phyloP scores from a whole-genome alignment of 2,329 filamentous ascomycete species.

The Proliferodiscus dingleyae region DNA sequence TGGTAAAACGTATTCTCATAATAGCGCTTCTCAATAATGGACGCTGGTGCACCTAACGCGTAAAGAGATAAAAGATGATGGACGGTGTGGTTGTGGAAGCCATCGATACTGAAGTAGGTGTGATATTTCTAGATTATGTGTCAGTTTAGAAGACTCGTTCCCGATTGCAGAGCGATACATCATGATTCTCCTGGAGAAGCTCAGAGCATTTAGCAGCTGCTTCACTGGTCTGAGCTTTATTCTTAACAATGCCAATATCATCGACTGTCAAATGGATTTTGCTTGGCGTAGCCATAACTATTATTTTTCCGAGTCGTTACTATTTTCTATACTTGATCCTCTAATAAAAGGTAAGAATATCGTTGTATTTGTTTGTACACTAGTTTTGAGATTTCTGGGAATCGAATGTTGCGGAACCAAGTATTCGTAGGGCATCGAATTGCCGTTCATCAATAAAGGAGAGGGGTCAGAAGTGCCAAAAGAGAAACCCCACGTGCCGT shows the following conservation, averaged over 20 bases:
- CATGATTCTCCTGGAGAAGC: constrained; percentile 72
- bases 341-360: constrained; percentile 8
- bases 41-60: constrained; percentile 62
- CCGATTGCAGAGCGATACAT: too few species aligned
- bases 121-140: constrained; percentile 54
- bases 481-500: too few species aligned
- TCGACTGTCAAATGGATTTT: constrained; percentile 44
- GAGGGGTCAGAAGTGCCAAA: too few species aligned
- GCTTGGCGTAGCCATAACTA: constrained; percentile 29
- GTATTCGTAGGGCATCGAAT: too few species aligned
- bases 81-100: constrained; percentile 80
- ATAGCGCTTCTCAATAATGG: constrained; percentile 59
- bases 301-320: constrained; percentile 5
- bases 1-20: constrained; percentile 64
- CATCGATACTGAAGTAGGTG: constrained; percentile 70
- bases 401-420: too few species aligned
- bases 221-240: constrained; percentile 47
- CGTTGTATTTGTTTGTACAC: background rate
- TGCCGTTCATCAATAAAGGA: too few species aligned
- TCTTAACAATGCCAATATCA: constrained; percentile 46
- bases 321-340: constrained; percentile 14
- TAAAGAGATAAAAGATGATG: constrained; percentile 76
- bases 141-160: too few species aligned
- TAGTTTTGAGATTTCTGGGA: too few species aligned
- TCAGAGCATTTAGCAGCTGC: constrained; percentile 59